Evolutionary conservation across 352 stramenopile genomes (phyloP), one percentile per base, ranked within the genome.

Genomic region (Plasmopara viticola): DNA sequence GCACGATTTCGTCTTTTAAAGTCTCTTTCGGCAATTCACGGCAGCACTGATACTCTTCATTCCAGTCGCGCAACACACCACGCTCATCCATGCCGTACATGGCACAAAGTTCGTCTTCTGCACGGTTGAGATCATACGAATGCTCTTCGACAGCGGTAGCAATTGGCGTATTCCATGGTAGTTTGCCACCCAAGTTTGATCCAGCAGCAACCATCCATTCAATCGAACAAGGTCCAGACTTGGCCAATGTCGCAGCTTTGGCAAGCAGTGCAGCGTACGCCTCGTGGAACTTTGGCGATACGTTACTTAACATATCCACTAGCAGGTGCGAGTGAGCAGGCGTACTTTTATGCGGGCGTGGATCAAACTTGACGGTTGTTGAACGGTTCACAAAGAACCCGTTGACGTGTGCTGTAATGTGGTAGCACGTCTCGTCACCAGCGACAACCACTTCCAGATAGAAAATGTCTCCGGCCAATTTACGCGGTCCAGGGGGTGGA

Each of bases 11-110:
- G 29, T 98, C 90, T 50, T 78, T 78, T 9, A 97, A 60, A 6
- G 71, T 90, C 18, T 70, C 62, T 6, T 72, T 76, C 6, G 87
- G 83, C 34, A 96, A 64, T 38, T 95, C 83, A 17, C 83, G 78
- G 39, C 84, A 94, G 70, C 84, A 90, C 63, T 98, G 95, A 48
- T 98, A 94, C 63, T 98, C 95, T 49, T 98, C 95, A 59, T 98
- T 98, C 95, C 95, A 98, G 72, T 98, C 95, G 40, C 94, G 86
- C 37, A 95, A 53, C 12, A 94, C 82, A 29, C 95, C 95, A 53
- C 74, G 84, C 51, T 96, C 84, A 37, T 98, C 93, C 68, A 98
- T 87, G 37, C 94, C 94, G 50, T 91, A 97, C 4, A 76, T 86
- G 33, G 78, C 72, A 30, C 72, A 89, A 38, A 98, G 65, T 41